Conservation (phyloP, 1,284 basidiomycete species). For the Farysia itapuensis region DNA sequence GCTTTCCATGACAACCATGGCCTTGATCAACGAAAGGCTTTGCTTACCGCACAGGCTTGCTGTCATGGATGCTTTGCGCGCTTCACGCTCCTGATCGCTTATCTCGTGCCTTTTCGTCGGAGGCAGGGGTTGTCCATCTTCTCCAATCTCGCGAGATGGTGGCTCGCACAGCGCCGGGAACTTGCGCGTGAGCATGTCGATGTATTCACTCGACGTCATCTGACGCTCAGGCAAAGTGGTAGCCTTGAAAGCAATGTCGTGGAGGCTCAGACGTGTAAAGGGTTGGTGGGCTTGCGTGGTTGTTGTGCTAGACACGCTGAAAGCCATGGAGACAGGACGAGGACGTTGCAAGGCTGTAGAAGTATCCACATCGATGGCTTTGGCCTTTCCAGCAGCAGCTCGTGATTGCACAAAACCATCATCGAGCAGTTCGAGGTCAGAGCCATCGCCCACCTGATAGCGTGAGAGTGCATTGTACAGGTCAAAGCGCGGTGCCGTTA, state of each 20-base stretch:
- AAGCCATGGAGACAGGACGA: not conserved
- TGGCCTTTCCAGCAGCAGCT: constrained; percentile 17
- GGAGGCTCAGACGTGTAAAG: constrained; percentile 18
- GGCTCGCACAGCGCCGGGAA: constrained; percentile 36
- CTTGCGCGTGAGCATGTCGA: constrained; percentile 11
- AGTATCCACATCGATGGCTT: constrained; percentile 3
- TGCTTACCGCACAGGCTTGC: constrained; percentile 32
- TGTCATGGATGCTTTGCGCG: constrained; percentile 24
- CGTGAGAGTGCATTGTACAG: not conserved
- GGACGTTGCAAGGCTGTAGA: not conserved
- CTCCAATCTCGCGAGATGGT: constrained; percentile 29
- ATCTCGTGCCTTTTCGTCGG: constrained; percentile 48
- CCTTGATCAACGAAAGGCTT: constrained; percentile 44
- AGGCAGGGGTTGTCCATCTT: constrained; percentile 36
- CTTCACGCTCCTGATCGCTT: constrained; percentile 32
- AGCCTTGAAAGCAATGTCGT: constrained; percentile 30
- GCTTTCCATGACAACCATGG: constrained; percentile 46
- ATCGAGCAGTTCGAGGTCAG: constrained; percentile 20
- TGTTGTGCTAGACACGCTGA: not conserved
- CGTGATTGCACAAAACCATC: constrained; percentile 9
- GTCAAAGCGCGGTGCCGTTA: not conserved
- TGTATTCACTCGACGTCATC: constrained; percentile 6
- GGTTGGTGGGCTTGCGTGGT: constrained; percentile 9
- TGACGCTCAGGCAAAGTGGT: constrained; percentile 17
- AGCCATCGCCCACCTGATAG: constrained; percentile 8